phyloP scores from a whole-genome alignment of 1,139 yeast genomes.

The Blastobotrys proliferans region DNA sequence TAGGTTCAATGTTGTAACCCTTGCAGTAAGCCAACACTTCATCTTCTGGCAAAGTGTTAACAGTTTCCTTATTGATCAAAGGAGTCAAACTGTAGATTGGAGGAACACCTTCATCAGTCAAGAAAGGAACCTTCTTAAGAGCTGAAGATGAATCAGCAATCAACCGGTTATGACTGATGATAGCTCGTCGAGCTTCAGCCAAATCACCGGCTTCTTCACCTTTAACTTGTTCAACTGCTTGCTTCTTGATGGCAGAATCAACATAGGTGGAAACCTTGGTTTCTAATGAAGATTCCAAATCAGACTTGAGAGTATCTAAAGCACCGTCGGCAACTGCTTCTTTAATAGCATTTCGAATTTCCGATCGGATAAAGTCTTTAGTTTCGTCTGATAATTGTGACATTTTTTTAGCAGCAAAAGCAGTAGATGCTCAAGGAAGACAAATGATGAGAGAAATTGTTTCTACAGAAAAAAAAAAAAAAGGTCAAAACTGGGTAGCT shows the following conservation, averaged over 20 bases:
- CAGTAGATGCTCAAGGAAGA: neutral
- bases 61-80: constrained; percentile 2
- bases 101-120: constrained; percentile 1
- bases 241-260: constrained; percentile 3
- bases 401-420: neutral
- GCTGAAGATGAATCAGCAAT: constrained; percentile 2
- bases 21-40: constrained; percentile 5
- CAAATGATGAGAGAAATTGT: neutral
- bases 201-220: constrained; percentile 2
- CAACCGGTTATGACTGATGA: constrained; percentile 7
- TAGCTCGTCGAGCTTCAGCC: constrained; percentile 8
- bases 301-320: neutral
- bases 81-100: constrained; percentile 9
- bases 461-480: neutral
- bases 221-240: constrained; percentile 1
- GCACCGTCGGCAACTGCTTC: neutral
- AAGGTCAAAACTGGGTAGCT: neutral
- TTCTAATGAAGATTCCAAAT: neutral
- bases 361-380: neutral
- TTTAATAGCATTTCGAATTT: constrained; percentile 1
- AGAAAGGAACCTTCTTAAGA: constrained; percentile 10
- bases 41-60: neutral
- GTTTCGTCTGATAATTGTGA: neutral
- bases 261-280: constrained; percentile 4
- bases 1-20: constrained; percentile 5